Evolutionary conservation across 2,329 filamentous ascomycete species (phyloP).

Genomic region (Penicillium capsulatum): DNA sequence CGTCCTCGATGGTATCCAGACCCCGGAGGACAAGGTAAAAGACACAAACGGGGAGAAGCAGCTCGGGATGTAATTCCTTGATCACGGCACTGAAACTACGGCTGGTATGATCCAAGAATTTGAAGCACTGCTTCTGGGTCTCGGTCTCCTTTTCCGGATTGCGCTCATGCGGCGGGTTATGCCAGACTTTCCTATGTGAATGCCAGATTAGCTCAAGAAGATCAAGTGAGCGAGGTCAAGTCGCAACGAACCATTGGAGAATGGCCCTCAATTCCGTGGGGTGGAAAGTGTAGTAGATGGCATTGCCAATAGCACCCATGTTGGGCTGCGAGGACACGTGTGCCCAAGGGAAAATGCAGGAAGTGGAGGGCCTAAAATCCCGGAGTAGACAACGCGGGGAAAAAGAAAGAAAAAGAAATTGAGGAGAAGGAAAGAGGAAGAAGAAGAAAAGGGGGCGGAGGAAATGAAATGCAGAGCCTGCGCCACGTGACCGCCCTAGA

Average conservation of each 20-base stretch:
- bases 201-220: conserved; percentile 9
- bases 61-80: conserved; percentile 89
- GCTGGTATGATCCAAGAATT: conserved; percentile 80
- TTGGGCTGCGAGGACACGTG: conserved; percentile 17
- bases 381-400: conserved; percentile 1
- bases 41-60: conserved; percentile 79
- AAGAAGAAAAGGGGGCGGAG: conserved; percentile 13
- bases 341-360: background rate
- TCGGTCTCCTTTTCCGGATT: conserved; percentile 69
- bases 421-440: conserved; percentile 16
- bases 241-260: conserved; percentile 82
- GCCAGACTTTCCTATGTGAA: conserved; percentile 79
- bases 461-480: conserved; percentile 1
- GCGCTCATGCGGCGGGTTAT: conserved; percentile 85
- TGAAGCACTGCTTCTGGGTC: conserved; percentile 76
- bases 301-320: conserved; percentile 46
- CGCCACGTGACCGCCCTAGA: background rate
- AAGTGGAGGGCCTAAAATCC: background rate
- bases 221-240: background rate
- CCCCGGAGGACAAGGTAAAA: conserved; percentile 93
- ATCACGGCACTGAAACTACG: conserved; percentile 93
- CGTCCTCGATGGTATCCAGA: conserved; percentile 97
- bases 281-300: conserved; percentile 70
- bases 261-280: conserved; percentile 74
- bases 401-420: conserved; percentile 9